phyloP scores from a whole-genome alignment of 192 early-diverging fungal species.

The Geranomyces variabilis region DNA sequence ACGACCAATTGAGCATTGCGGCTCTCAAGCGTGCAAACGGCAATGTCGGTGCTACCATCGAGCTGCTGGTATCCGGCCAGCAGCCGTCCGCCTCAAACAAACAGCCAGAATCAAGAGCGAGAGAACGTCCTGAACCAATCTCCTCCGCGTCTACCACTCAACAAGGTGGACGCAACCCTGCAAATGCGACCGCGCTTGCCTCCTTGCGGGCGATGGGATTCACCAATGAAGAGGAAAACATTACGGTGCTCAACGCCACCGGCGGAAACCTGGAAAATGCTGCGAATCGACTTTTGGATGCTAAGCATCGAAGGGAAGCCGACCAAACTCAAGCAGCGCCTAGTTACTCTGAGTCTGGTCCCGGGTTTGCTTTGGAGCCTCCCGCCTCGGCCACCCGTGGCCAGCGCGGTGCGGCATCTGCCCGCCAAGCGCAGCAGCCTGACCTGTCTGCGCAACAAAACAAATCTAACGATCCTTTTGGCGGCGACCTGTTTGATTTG shows the following conservation, averaged over 20 bases:
- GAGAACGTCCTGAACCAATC: no score
- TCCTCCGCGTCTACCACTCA: no score
- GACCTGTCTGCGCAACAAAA: slow-evolving; percentile 13
- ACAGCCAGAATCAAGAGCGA: no score
- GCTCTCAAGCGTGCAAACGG: slow-evolving; percentile 73
- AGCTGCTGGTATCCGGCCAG: slow-evolving; percentile 47
- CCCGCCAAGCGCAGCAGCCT: slow-evolving; percentile 10
- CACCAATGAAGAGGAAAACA: slow-evolving; percentile 66
- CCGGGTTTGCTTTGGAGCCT: slow-evolving; percentile 23
- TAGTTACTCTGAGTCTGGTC: background rate
- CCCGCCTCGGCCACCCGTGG: slow-evolving; percentile 7
- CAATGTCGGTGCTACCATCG: slow-evolving; percentile 74
- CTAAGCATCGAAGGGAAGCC: slow-evolving; percentile 18
- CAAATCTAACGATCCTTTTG: slow-evolving; percentile 19
- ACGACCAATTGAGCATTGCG: slow-evolving; percentile 64
- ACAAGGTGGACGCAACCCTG: slow-evolving; percentile 7
- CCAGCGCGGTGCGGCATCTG: background rate
- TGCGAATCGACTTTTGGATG: slow-evolving; percentile 61
- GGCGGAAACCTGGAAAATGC: slow-evolving; percentile 80
- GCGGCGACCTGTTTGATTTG: slow-evolving; percentile 5
- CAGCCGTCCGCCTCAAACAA: background rate
- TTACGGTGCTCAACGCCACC: slow-evolving; percentile 68
- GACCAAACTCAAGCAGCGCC: background rate
- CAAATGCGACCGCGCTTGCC: slow-evolving; percentile 35
- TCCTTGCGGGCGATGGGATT: slow-evolving; percentile 76